These are phyloP conservation scores for Pythium angustatum DNA, from an alignment of 352 stramenopile genomes.

Conservation along the genomic window DNA sequence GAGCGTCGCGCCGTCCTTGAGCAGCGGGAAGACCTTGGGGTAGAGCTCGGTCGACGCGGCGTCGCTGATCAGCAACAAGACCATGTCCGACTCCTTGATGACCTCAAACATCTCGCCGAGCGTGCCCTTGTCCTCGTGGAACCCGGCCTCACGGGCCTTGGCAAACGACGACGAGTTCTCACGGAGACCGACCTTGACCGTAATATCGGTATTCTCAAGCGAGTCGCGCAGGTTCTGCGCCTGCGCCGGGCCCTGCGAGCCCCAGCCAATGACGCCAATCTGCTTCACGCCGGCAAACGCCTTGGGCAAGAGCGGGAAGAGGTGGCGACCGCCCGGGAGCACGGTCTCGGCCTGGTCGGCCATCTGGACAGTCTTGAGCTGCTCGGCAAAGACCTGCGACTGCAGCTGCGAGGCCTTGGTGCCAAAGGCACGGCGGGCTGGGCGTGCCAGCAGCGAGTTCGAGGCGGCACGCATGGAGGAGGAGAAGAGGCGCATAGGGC, in stretches of 20 bases:
- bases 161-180: conserved; percentile 75
- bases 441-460: conserved; percentile 40
- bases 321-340: conserved; percentile 86
- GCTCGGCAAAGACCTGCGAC: conserved; percentile 69
- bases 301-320: conserved; percentile 94
- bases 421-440: conserved; percentile 47
- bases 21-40: conserved; percentile 95
- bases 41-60: conserved; percentile 94
- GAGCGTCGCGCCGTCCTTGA: conserved; percentile 95
- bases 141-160: conserved; percentile 89
- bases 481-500: conserved; percentile 65
- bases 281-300: conserved; percentile 96
- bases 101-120: conserved; percentile 97
- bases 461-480: conserved; percentile 47
- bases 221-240: conserved; percentile 97
- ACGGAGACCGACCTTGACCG: conserved; percentile 90
- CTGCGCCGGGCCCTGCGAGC: conserved; percentile 96
- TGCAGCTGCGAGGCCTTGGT: conserved; percentile 65
- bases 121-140: conserved; percentile 92
- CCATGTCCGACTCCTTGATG: conserved; percentile 96
- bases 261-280: conserved; percentile 98
- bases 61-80: conserved; percentile 97
- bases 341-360: conserved; percentile 74
- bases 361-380: conserved; percentile 80
- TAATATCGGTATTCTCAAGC: conserved; percentile 90